Base-by-base conservation (phyloP, 179 eudicot genomes). In the Gypsophila paniculata region DNA sequence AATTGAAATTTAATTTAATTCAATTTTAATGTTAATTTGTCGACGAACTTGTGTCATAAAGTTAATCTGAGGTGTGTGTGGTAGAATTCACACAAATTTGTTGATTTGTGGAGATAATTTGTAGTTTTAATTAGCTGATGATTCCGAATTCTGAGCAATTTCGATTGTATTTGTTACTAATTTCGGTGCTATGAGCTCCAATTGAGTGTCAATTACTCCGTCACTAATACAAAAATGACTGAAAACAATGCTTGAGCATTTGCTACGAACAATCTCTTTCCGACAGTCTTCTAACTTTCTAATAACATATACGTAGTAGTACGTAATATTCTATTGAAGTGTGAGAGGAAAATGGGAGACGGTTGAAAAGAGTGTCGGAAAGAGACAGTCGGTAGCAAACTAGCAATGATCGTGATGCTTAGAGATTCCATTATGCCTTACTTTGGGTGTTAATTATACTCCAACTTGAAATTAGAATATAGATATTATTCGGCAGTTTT, bases 41-140 rank as follows among this genome's bases (percentile, higher is more conserved):
- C 23, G 65, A 70, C 51, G 55, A 66, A 60, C 65, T 70, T 58
- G 71, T 70, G 72, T 74, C 17, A 1, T 29, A 21, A 46, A 49
- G 49, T 48, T 10, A 62, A 61, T 51, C 19, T 49, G 54, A 46
- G 81, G 34, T 29, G n/a, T n/a, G n/a, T 4, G 34, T 29, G 2
- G 60, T 57, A 49, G 59, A 46, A 10, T 21, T 67, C 21, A 12
- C 18, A 58, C 42, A 38, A 1, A 21, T 8, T 19, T 51, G 19
- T 14, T 51, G 15, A 51, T 51, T 17, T 51, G 19, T 51, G 15
- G 55, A n/a, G n/a, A n/a, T n/a, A n/a, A n/a, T n/a, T 51, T 15
- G 34, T 51, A 58, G 17, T 39, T 38, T 63, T 49, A n/a, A n/a
- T n/a, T 15, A 38, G 53, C 44, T 65, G 17, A 65, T 65, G 12